These are phyloP conservation scores for Pilaira anomala DNA, from an alignment of 192 early-diverging fungal species.

Conservation along the genomic window DNA sequence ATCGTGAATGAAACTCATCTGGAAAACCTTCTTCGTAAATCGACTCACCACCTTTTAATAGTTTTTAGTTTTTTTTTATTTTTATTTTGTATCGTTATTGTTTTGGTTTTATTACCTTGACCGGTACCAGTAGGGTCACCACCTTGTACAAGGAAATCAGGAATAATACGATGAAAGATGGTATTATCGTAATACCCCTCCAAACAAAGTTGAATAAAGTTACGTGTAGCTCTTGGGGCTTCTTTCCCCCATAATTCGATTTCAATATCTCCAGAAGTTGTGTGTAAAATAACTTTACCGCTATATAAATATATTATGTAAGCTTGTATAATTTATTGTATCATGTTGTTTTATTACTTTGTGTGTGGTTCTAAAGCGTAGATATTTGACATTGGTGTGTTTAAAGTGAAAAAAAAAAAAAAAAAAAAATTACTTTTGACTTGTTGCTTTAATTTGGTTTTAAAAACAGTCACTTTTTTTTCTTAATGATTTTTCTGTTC, in stretches of 20 bases:
- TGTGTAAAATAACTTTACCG: constrained; percentile 79
- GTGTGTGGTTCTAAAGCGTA: constrained; percentile 55
- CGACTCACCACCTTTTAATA: constrained; percentile 81
- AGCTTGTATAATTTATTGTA: neutral
- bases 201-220: constrained; percentile 91
- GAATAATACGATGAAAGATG: constrained; percentile 86
- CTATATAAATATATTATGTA: constrained; percentile 31
- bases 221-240: constrained; percentile 84
- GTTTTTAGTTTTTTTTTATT: no score
- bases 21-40: constrained; percentile 79
- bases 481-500: no score
- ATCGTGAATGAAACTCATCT: constrained; percentile 89
- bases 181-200: constrained; percentile 89
- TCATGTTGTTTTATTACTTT: constrained; percentile 38
- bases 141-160: constrained; percentile 91
- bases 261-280: constrained; percentile 81
- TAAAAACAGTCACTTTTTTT: no score
- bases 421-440: neutral
- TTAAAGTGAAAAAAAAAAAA: neutral
- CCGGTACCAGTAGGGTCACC: constrained; percentile 92
- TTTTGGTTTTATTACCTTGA: constrained; percentile 29
- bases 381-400: constrained; percentile 49
- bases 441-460: no score
- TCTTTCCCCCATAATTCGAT: constrained; percentile 97
- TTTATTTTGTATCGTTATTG: neutral